phyloP scores from a whole-genome alignment of 208 protist species.

The Sergeia podlipaevii region DNA sequence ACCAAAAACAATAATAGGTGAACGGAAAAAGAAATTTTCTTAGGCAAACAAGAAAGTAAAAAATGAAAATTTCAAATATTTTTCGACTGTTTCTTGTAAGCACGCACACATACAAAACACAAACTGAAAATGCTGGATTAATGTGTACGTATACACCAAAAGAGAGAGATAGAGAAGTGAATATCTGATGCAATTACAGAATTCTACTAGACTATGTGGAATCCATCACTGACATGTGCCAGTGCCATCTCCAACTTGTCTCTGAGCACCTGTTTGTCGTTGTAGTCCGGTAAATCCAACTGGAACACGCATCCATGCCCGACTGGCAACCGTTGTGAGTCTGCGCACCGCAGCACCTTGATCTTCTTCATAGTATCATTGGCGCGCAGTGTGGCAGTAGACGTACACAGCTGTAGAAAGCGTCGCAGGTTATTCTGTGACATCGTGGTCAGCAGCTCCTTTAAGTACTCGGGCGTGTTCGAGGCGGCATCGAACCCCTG shows the following conservation, averaged over 20 bases:
- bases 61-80: conserved; percentile 6
- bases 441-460: conserved; percentile 43
- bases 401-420: conserved; percentile 68
- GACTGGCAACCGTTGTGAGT: conserved; percentile 44
- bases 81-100: neutral
- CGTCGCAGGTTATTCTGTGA: conserved; percentile 65
- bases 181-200: neutral
- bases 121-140: neutral
- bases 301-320: conserved; percentile 66
- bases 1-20: conserved; percentile 6
- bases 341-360: conserved; percentile 38
- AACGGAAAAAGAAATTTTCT: neutral
- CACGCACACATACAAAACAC: neutral
- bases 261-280: conserved; percentile 35
- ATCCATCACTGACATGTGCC: conserved; percentile 60
- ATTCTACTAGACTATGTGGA: conserved; percentile 46
- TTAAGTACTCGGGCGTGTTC: conserved; percentile 44
- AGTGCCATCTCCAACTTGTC: conserved; percentile 51
- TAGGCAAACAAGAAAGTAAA: conserved; percentile 6
- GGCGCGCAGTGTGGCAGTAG: conserved; percentile 30
- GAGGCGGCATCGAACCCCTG: conserved; percentile 41
- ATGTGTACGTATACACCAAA: conserved; percentile 12
- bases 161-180: neutral
- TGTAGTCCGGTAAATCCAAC: conserved; percentile 64
- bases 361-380: conserved; percentile 41